A percentile compares a stretch with the other conserved stretches of the same genome.
These are phyloP conservation scores for Phytopythium mirpurense DNA, from an alignment of 352 stramenopile genomes.

Conservation along the genomic window DNA sequence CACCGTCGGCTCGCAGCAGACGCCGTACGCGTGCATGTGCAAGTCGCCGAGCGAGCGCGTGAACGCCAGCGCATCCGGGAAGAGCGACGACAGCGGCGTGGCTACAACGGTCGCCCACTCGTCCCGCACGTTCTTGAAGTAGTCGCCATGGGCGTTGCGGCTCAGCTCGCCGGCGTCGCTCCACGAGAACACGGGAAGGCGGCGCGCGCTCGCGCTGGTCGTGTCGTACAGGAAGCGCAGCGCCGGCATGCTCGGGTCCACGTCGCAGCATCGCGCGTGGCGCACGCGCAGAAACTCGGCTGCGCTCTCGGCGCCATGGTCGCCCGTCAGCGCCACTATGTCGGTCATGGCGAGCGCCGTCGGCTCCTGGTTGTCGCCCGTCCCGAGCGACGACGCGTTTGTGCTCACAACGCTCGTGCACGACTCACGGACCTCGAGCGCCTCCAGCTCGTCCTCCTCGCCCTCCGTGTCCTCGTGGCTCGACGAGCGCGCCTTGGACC, in stretches of 20 bases:
- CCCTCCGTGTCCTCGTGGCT: constrained; percentile 8
- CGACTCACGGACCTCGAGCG: constrained; percentile 14
- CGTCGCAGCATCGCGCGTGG: constrained; percentile 20
- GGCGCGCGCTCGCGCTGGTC: constrained; percentile 23
- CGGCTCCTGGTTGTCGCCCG: constrained; percentile 8
- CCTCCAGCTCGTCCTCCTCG: constrained; percentile 6
- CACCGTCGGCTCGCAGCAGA: constrained; percentile 59
- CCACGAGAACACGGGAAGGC: constrained; percentile 35
- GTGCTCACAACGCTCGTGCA: constrained; percentile 5
- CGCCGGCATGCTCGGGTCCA: constrained; percentile 31
- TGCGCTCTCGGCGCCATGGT: constrained; percentile 76
- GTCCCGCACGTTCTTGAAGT: constrained; percentile 91
- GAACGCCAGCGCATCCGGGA: constrained; percentile 83
- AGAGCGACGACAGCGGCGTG: constrained; percentile 55
- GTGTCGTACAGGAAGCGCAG: constrained; percentile 87
- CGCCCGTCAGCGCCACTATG: constrained; percentile 65
- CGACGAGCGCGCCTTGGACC: constrained; percentile 10
- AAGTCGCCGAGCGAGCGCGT: constrained; percentile 86
- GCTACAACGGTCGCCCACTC: constrained; percentile 86
- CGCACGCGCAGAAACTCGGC: constrained; percentile 70
- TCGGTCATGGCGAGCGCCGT: constrained; percentile 6
- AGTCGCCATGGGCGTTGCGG: constrained; percentile 44
- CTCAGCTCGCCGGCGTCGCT: constrained; percentile 26
- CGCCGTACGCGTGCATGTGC: constrained; percentile 86
- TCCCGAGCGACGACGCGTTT: background rate